Evolutionary conservation across 2,329 filamentous ascomycete species (phyloP), one percentile per base, ranked within the genome.

Genomic region (Cladosporium austrohemisphaericum): DNA sequence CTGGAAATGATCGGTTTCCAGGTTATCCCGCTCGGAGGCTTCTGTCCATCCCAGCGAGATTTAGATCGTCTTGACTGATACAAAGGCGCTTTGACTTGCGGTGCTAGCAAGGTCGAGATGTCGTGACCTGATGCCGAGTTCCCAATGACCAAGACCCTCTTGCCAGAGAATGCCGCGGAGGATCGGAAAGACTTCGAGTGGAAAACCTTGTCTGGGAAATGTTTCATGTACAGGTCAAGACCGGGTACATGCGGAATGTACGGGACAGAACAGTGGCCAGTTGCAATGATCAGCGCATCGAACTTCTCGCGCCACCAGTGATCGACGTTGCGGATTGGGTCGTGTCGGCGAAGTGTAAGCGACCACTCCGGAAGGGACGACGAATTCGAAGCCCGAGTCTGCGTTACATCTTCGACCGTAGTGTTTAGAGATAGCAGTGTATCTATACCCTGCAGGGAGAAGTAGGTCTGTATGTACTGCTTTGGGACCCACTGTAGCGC

Each of bases 401-500:
- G 65, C 0, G 70, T 66, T 0, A 80, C 56, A 40, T 78, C 73
- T 56, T 79, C 73, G 1, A 80, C 71, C 0, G 77, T 77, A 0
- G 76, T 79, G 28, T 74, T 75, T 10, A 80, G 64, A 0, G 68
- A 68, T 0, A 82, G 60, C 2, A 73, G 61, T 0, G 56, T 45
- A 52, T 81, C 78, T 0, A 69, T 70, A 33, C 68, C 64, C 52
- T 81, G 76, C 0, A 60, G 51, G 0, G 78, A 73, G 53, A 81
- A 77, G 54, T 81, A 81, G 25, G 72, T 73, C 49, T 79, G 73
- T 2, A 82, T 69, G 49, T 80, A 81, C 55, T 80, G 76, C 2
- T 73, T 71, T 0, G 79, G 74, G 0, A 81, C 63, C 52, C 75
- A 70, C 31, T 46, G 26, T n/a, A 31, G 14, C n/a, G n/a, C n/a